Evolutionary conservation across 371 early-diverging fungal genomes (phyloP).

Genomic region (Smittium mucronatum): DNA sequence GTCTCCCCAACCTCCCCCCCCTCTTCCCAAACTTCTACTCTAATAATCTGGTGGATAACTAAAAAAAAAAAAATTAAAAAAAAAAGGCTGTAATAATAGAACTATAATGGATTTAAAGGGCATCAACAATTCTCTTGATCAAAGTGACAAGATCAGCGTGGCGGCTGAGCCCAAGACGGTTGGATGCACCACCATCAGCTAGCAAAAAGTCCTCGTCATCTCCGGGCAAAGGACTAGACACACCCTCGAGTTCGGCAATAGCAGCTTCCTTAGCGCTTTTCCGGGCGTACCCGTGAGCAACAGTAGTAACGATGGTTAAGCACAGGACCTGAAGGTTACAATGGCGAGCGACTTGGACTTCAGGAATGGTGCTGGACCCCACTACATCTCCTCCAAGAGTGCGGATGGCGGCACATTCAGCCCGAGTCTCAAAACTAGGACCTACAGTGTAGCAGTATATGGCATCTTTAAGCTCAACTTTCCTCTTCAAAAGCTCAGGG

Average conservation of each 20-base stretch:
- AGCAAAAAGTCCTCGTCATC: neutral
- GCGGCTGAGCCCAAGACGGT: neutral
- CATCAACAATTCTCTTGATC: neutral
- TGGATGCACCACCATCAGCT: neutral
- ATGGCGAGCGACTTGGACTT: conserved; percentile 83
- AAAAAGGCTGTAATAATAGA: too few relatives aligned
- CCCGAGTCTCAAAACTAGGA: conserved; percentile 85
- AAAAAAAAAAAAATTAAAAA: too few relatives aligned
- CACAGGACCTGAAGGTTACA: conserved; percentile 75
- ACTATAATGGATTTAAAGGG: too few relatives aligned
- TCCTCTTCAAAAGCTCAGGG: conserved; percentile 18
- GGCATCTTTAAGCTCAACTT: conserved; percentile 50
- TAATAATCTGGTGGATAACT: too few relatives aligned
- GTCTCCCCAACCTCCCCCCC: too few relatives aligned
- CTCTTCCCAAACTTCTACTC: too few relatives aligned
- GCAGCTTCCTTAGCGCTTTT: conserved; percentile 46
- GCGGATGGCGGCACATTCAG: conserved; percentile 68
- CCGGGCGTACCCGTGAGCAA: conserved; percentile 48
- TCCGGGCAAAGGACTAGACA: neutral
- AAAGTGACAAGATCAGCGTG: neutral
- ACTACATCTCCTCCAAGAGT: conserved; percentile 72
- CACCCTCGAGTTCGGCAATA: conserved; percentile 31
- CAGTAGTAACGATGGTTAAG: conserved; percentile 71
- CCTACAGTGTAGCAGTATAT: conserved; percentile 74
- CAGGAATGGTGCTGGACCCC: conserved; percentile 91